A percentile compares a stretch with the other conserved stretches of the same genome.
phyloP scores from a whole-genome alignment of 768 basidiomycete species.

The Termitomyces sp. region DNA sequence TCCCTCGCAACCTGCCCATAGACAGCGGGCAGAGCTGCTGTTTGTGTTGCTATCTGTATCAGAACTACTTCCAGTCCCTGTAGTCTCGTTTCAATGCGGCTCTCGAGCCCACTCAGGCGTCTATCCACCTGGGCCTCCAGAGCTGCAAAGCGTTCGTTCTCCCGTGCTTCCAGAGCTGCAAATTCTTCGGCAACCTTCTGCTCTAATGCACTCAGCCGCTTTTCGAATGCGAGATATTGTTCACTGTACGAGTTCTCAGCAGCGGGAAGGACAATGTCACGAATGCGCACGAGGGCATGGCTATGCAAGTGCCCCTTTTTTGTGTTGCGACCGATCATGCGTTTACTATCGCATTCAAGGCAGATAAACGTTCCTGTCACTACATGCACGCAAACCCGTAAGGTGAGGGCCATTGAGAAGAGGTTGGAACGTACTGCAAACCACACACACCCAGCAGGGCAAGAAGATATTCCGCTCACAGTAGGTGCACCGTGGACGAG shows the following conservation, averaged over 20 bases:
- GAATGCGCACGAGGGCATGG: constrained; percentile 26
- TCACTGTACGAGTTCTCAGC: constrained; percentile 21
- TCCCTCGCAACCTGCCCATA: constrained; percentile 22
- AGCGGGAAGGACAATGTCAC: constrained; percentile 15
- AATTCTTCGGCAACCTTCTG: constrained; percentile 23
- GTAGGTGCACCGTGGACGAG: constrained; percentile 8
- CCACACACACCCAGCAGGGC: constrained; percentile 18
- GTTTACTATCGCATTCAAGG: constrained; percentile 22
- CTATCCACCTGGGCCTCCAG: constrained; percentile 21
- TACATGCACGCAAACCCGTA: constrained; percentile 2
- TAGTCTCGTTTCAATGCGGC: constrained; percentile 9
- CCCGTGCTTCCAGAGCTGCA: constrained; percentile 16
- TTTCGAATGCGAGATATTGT: constrained; percentile 22
- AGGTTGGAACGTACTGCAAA: constrained; percentile 10
- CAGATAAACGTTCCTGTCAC: constrained; percentile 29
- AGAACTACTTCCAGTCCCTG: constrained; percentile 19
- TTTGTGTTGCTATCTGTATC: constrained; percentile 20
- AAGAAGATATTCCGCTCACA: constrained; percentile 14
- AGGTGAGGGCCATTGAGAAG: not conserved
- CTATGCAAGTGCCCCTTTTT: constrained; percentile 8
- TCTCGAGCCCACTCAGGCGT: constrained; percentile 8
- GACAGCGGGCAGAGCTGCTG: constrained; percentile 21
- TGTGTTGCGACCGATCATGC: not conserved
- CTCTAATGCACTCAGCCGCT: constrained; percentile 23
- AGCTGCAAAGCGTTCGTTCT: constrained; percentile 21